Conservation (phyloP, 2,329 filamentous ascomycete species). For the Calonectria naviculata region DNA sequence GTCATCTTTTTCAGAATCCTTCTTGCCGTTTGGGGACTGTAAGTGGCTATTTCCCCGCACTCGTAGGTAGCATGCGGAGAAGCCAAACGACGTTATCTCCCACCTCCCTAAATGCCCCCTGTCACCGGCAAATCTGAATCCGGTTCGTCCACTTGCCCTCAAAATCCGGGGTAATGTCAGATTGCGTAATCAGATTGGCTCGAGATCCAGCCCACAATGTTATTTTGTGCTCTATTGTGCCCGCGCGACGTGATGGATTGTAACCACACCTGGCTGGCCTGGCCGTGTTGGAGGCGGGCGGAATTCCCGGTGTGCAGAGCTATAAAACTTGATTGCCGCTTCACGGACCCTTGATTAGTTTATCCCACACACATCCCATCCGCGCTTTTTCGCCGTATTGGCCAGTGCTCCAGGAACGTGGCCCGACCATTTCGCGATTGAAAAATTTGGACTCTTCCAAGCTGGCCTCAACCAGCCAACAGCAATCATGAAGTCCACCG, state of each 20-base stretch:
- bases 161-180: constrained; percentile 10
- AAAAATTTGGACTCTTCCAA: background rate
- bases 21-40: background rate
- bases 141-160: background rate
- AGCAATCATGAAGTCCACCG: constrained; percentile 1
- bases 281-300: background rate
- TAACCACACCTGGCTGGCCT: background rate
- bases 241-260: background rate
- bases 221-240: background rate
- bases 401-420: background rate
- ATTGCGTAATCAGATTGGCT: constrained; percentile 7
- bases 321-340: background rate
- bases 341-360: background rate
- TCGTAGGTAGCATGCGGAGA: background rate
- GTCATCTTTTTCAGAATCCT: background rate
- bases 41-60: constrained; percentile 3
- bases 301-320: background rate
- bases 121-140: constrained; percentile 8
- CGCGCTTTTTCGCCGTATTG: background rate
- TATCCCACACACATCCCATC: background rate
- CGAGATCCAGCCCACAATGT: background rate
- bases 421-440: background rate
- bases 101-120: background rate
- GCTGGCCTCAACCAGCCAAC: background rate
- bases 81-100: background rate